Conservation (phyloP, 768 basidiomycete genomes). For the Cantharellus anzutake region DNA sequence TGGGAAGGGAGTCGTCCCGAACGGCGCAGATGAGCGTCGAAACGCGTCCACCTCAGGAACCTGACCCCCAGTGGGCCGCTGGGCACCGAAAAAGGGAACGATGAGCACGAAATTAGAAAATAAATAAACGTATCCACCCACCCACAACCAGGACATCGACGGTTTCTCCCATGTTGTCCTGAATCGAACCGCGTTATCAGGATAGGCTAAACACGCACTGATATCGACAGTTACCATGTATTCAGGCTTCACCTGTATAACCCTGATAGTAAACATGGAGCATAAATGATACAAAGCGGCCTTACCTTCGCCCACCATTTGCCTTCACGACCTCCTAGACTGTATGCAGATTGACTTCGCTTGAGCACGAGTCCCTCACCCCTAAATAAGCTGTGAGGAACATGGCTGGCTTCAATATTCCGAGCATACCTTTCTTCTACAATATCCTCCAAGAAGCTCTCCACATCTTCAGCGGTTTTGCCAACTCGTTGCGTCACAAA, state of each 20-base stretch:
- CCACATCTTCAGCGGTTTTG: constrained; percentile 63
- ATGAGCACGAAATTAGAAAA: too few relatives aligned
- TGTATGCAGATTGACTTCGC: constrained; percentile 60
- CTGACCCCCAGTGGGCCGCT: constrained; percentile 80
- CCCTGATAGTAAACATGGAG: not conserved
- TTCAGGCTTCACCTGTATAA: constrained; percentile 54
- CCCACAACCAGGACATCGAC: constrained; percentile 85
- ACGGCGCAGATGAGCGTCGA: constrained; percentile 84
- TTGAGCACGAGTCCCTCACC: constrained; percentile 94
- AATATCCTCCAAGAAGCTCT: constrained; percentile 59
- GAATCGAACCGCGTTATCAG: not conserved
- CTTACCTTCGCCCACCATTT: constrained; percentile 75
- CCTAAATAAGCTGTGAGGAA: constrained; percentile 17
- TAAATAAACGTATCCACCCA: not conserved
- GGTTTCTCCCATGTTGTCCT: constrained; percentile 87
- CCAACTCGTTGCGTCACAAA: constrained; percentile 54
- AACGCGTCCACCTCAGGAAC: constrained; percentile 72
- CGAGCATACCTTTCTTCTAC: constrained; percentile 36
- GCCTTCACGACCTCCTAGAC: constrained; percentile 68
- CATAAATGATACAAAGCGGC: not conserved
- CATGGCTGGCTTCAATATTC: not conserved
- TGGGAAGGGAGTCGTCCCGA: constrained; percentile 43
- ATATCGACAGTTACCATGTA: constrained; percentile 41
- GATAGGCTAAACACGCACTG: not conserved
- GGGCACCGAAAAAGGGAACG: not conserved